phyloP scores from a whole-genome alignment of 2,329 filamentous ascomycete species.

The Nemania serpens region DNA sequence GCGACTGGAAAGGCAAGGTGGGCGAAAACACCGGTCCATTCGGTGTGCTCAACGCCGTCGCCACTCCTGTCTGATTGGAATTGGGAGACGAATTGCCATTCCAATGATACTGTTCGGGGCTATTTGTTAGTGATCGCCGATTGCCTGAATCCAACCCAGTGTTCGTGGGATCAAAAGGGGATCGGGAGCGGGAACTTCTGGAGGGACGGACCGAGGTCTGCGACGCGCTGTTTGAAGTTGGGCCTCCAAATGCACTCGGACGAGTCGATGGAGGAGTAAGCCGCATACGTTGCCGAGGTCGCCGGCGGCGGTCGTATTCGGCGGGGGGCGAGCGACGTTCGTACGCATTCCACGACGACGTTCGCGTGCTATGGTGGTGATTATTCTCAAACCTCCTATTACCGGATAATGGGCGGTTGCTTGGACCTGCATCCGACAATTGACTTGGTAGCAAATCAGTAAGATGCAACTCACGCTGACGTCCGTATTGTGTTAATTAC shows the following conservation, averaged over 20 bases:
- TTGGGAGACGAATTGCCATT: conserved; percentile 20
- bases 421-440: conserved; percentile 9
- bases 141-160: conserved; percentile 8
- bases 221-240: conserved; percentile 26
- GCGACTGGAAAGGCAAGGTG: conserved; percentile 27
- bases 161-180: conserved; percentile 18
- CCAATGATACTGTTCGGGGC: conserved; percentile 30
- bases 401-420: conserved; percentile 5
- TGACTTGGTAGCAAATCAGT: conserved; percentile 20
- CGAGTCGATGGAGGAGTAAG: conserved; percentile 33
- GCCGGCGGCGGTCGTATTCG: conserved; percentile 40
- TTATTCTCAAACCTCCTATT: conserved; percentile 29
- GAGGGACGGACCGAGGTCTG: conserved; percentile 35
- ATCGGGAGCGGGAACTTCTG: conserved; percentile 26
- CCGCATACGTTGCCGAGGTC: conserved; percentile 38
- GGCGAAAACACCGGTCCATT: conserved; percentile 19
- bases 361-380: conserved; percentile 17
- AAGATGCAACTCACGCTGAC: neutral
- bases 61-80: conserved; percentile 26
- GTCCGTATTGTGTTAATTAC: conserved; percentile 6
- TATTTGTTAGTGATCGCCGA: conserved; percentile 27
- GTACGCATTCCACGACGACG: conserved; percentile 26
- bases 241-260: conserved; percentile 27
- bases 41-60: conserved; percentile 20
- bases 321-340: conserved; percentile 39